Evolutionary conservation across 2,329 filamentous ascomycete genomes (phyloP), one percentile per base, ranked within the genome.

Genomic region (Microsporum ferrugineum): DNA sequence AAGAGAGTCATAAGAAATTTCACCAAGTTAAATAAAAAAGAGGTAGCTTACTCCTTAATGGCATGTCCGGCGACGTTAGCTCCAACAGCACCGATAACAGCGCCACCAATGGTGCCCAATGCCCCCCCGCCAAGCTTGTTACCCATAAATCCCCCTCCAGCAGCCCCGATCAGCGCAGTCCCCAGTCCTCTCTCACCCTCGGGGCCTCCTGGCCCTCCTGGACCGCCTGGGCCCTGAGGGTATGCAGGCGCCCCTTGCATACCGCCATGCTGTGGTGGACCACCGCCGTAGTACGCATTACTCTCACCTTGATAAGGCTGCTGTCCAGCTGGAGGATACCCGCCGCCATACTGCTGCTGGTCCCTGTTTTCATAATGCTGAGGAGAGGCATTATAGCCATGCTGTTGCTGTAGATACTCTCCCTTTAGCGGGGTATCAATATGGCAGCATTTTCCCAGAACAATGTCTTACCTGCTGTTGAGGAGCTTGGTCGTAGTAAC

Each of bases 121-220:
- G 67, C 45, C 5, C 71, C 72, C 12, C 70, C 71, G 2, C 71
- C 72, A n/a, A 73, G 55, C 55, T 74, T 72, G 51, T 73, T 69
- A 5, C 71, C 71, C 1, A 71, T 49, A 56, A 72, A 68, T 1
- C 71, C 73, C 56, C 74, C 74, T 2, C 70, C 72, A 0, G 72
- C 71, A 41, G 69, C 73, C 29, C 75, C 75, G 34, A 74, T 57
- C 7, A 75, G 62, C 2, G 73, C 72, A 8, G 73, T 69, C 1
- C 71, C 73, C 8, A 76, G 63, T 17, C 71, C 71, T 49, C 68
- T 73, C 27, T 73, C 72, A 6, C 69, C 71, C 57, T 71, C 68
- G 34, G 67, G 63, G 1, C 66, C 66, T 17, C 59, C 61, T 27
- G 63, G 60, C 7, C 41, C 61, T 14, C 34, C 60, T 17, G 57